These are phyloP conservation scores for Hygrocybe punicea DNA, from an alignment of 768 basidiomycete species.

Conservation along the genomic window DNA sequence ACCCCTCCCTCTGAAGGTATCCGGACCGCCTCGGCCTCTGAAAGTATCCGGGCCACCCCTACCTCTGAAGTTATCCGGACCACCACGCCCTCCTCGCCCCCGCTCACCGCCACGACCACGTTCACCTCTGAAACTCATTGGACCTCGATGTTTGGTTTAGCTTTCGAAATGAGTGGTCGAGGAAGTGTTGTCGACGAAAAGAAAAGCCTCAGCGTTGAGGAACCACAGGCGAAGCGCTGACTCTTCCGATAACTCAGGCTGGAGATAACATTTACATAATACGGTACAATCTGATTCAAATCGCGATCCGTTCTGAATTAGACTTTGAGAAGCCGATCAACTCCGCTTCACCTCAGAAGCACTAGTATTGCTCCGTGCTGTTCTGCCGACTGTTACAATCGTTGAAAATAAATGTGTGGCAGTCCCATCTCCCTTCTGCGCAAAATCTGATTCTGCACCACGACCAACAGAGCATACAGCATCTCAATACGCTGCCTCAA, in stretches of 20 bases:
- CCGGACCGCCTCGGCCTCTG: conserved; percentile 21
- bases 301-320: too few relatives aligned
- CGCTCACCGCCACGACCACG: conserved; percentile 32
- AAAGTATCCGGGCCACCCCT: conserved; percentile 32
- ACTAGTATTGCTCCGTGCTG: too few relatives aligned
- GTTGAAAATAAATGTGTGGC: too few relatives aligned
- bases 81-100: conserved; percentile 15
- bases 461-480: conserved; percentile 54
- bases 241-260: too few relatives aligned
- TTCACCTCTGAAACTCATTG: conserved; percentile 31
- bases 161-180: background rate
- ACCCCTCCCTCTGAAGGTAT: conserved; percentile 11
- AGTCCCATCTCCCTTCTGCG: conserved; percentile 25
- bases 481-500: conserved; percentile 53
- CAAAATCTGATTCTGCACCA: conserved; percentile 62
- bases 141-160: background rate
- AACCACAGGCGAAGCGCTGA: too few relatives aligned
- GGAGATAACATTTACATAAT: background rate
- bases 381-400: too few relatives aligned
- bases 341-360: too few relatives aligned
- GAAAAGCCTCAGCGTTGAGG: too few relatives aligned
- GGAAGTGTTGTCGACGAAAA: too few relatives aligned
- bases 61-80: conserved; percentile 17
- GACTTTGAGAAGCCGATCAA: too few relatives aligned
- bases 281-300: too few relatives aligned